Conservation (phyloP, 202 grass and related monocot genomes). For the Zizania palustris region DNA sequence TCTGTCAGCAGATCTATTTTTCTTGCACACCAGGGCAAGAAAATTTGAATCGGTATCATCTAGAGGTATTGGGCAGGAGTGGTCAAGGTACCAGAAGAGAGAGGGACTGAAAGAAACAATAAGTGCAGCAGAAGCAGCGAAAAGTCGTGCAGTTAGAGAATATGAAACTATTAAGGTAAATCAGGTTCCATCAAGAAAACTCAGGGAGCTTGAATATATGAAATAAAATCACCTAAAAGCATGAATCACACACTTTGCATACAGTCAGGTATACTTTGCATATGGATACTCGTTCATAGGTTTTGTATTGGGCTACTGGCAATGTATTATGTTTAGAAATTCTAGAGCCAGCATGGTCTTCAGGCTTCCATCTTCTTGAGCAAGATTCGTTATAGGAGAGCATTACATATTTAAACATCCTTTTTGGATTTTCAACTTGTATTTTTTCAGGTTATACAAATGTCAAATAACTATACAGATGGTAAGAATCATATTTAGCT, state of each 20-base stretch:
- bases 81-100: conserved; percentile 60
- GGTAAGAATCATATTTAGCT: conserved; percentile 1
- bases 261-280: not conserved
- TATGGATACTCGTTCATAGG: not conserved
- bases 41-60: conserved; percentile 68
- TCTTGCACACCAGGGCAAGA: conserved; percentile 58
- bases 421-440: conserved; percentile 26
- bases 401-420: not conserved
- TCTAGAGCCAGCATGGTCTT: not conserved
- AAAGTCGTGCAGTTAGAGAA: conserved; percentile 71
- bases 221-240: conserved; percentile 10
- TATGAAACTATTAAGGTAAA: conserved; percentile 95
- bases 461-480: conserved; percentile 6
- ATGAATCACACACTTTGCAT: not conserved
- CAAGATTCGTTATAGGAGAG: conserved; percentile 12
- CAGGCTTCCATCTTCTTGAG: not conserved
- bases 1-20: conserved; percentile 70
- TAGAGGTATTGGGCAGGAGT: conserved; percentile 71
- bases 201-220: not conserved
- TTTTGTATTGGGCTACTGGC: conserved; percentile 1
- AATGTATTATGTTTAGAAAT: not conserved
- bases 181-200: conserved; percentile 1
- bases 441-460: not conserved
- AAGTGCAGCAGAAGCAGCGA: conserved; percentile 70
- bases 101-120: conserved; percentile 87